These are phyloP conservation scores for Quercus dentata DNA, from an alignment of 306 rosid genomes.

Conservation along the genomic window DNA sequence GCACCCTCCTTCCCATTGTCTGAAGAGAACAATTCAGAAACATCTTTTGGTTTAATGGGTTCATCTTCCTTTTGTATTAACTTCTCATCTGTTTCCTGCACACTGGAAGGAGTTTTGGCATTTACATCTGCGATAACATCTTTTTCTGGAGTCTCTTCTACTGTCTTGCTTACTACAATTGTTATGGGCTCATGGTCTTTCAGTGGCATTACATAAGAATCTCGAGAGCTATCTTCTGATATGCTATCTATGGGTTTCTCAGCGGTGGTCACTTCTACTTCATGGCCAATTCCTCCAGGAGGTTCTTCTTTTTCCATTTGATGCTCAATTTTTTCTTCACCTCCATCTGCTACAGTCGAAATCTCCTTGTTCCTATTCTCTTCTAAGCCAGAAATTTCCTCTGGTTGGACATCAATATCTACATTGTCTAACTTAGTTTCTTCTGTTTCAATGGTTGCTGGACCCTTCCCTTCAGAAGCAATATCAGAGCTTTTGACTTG, in stretches of 20 bases:
- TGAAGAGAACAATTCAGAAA: background rate
- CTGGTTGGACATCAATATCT: slow-evolving; percentile 11
- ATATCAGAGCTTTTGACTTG: background rate
- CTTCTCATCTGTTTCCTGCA: background rate
- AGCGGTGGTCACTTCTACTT: background rate
- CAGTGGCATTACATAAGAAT: background rate
- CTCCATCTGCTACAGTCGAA: slow-evolving; percentile 2
- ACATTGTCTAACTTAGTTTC: background rate
- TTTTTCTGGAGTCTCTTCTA: slow-evolving; percentile 7
- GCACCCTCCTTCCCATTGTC: slow-evolving; percentile 6
- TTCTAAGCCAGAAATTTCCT: background rate
- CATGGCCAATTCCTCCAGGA: background rate
- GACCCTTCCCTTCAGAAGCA: slow-evolving; percentile 8
- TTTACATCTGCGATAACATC: background rate
- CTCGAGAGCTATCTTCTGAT: slow-evolving; percentile 1
- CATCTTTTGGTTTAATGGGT: background rate
- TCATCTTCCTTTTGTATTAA: slow-evolving; percentile 1
- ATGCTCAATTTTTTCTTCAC: background rate
- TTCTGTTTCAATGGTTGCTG: slow-evolving; percentile 11
- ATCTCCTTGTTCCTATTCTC: slow-evolving; percentile 1
- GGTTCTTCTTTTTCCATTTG: background rate
- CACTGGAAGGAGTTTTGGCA: background rate
- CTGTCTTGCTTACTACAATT: background rate
- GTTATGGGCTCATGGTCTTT: background rate
- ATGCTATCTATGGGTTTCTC: background rate